Evolutionary conservation across 2,329 filamentous ascomycete genomes (phyloP).

Genomic region (Microdochium paspali): DNA sequence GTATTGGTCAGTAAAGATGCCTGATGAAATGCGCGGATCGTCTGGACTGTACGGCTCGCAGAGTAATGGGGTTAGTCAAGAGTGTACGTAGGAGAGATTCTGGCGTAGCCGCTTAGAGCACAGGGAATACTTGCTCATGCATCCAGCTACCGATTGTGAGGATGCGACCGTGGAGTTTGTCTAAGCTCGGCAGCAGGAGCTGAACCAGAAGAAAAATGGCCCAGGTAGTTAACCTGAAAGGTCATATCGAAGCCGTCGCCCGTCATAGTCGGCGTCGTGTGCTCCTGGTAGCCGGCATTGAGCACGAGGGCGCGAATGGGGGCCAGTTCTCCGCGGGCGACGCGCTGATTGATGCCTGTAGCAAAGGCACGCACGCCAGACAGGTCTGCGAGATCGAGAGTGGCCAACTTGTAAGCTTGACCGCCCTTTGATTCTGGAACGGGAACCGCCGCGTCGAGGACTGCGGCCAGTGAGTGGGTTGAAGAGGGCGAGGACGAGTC

Average conservation of each 20-base stretch:
- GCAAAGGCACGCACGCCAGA: constrained; percentile 8
- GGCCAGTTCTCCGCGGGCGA: constrained; percentile 12
- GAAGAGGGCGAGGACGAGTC: constrained; percentile 4
- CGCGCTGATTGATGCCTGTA: constrained; percentile 8
- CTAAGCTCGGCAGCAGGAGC: constrained; percentile 21
- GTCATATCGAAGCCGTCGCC: constrained; percentile 21
- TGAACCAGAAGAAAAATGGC: constrained; percentile 21
- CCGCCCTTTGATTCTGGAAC: background rate
- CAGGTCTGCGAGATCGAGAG: constrained; percentile 8
- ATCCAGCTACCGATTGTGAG: constrained; percentile 20
- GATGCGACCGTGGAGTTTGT: constrained; percentile 18
- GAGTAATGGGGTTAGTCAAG: constrained; percentile 4
- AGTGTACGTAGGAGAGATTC: background rate
- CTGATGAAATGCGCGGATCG: constrained; percentile 4
- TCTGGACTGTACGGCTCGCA: constrained; percentile 4
- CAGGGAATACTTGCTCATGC: constrained; percentile 17
- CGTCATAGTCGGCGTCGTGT: constrained; percentile 14
- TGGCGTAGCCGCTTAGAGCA: background rate
- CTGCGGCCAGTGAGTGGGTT: background rate
- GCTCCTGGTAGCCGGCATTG: constrained; percentile 14
- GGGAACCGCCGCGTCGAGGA: background rate
- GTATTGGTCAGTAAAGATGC: constrained; percentile 7
- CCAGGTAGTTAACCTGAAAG: constrained; percentile 21
- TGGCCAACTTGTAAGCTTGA: background rate
- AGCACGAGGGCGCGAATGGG: constrained; percentile 16